Evolutionary conservation across 371 early-diverging fungal species (phyloP).

Genomic region (Rhizopus arrhizus): DNA sequence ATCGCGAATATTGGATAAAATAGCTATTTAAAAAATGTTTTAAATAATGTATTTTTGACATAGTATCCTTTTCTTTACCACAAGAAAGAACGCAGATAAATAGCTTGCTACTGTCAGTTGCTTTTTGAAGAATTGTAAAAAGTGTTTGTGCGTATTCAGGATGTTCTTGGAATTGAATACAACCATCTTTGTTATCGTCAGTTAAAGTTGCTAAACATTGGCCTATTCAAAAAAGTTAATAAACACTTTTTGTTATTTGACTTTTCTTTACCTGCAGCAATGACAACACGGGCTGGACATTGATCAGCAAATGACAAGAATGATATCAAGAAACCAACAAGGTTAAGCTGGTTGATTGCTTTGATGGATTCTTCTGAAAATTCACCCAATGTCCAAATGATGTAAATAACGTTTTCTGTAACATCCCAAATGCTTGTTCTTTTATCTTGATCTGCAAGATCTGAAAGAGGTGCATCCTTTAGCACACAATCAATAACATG

Average conservation of each 20-base stretch:
- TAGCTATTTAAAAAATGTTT: slow-evolving; percentile 29
- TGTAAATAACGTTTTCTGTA: slow-evolving; percentile 73
- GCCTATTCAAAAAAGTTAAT: slow-evolving; percentile 39
- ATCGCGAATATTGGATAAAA: slow-evolving; percentile 48
- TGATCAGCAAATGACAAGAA: slow-evolving; percentile 66
- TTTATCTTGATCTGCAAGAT: slow-evolving; percentile 54
- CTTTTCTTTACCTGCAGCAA: slow-evolving; percentile 62
- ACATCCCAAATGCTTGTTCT: slow-evolving; percentile 69
- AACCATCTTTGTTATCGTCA: slow-evolving; percentile 73
- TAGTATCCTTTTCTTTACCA: slow-evolving; percentile 33
- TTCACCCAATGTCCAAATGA: slow-evolving; percentile 72
- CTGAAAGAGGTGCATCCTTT: slow-evolving; percentile 45
- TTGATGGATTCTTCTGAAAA: slow-evolving; percentile 67
- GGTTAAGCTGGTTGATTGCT: slow-evolving; percentile 65
- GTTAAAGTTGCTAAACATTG: slow-evolving; percentile 85
- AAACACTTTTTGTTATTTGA: background rate
- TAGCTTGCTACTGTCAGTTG: slow-evolving; percentile 36
- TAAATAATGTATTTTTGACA: background rate
- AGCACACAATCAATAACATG: slow-evolving; percentile 52
- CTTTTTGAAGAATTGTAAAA: slow-evolving; percentile 45
- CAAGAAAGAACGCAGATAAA: slow-evolving; percentile 60
- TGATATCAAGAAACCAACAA: slow-evolving; percentile 68
- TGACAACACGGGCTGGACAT: slow-evolving; percentile 63
- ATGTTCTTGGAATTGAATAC: slow-evolving; percentile 62
- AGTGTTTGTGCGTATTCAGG: slow-evolving; percentile 60